Evolutionary conservation across 1,139 yeast genomes (phyloP).

Genomic region (Sugiyamaella xylanicola): DNA sequence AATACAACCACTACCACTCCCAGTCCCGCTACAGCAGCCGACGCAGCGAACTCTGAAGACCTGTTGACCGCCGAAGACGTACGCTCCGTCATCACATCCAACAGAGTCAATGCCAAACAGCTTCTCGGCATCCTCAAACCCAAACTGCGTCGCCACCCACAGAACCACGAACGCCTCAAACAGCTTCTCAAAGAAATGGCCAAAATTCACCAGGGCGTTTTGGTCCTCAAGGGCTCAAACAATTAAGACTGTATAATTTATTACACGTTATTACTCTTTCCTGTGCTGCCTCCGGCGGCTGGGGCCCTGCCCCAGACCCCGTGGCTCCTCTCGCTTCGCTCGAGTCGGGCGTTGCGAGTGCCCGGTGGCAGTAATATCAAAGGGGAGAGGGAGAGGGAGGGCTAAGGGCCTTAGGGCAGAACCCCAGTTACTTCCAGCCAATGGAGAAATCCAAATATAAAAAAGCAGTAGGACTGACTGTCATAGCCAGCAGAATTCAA

Average conservation of each 20-base stretch:
- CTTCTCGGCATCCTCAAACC: conserved; percentile 62
- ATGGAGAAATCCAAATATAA: no score
- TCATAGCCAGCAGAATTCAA: no score
- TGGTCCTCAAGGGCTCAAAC: conserved; percentile 55
- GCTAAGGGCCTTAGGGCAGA: no score
- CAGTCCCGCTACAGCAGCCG: conserved; percentile 28
- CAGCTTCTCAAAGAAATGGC: conserved; percentile 69
- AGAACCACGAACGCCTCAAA: conserved; percentile 68
- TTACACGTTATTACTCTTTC: no score
- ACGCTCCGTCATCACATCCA: conserved; percentile 59
- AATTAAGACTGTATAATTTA: conserved; percentile 4
- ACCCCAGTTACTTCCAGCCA: no score
- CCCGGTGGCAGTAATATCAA: no score
- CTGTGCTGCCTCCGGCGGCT: neutral
- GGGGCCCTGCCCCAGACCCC: neutral
- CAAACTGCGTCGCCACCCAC: conserved; percentile 68
- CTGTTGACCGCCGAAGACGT: conserved; percentile 72
- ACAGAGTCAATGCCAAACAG: conserved; percentile 67
- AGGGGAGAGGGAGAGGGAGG: no score
- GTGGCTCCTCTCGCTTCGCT: neutral
- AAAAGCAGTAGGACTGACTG: no score
- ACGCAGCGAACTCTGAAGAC: conserved; percentile 36
- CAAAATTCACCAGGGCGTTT: conserved; percentile 63
- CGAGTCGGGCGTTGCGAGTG: no score
- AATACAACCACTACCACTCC: no score